Conservation (phyloP, 306 rosid species). For the Dryas drummondii region DNA sequence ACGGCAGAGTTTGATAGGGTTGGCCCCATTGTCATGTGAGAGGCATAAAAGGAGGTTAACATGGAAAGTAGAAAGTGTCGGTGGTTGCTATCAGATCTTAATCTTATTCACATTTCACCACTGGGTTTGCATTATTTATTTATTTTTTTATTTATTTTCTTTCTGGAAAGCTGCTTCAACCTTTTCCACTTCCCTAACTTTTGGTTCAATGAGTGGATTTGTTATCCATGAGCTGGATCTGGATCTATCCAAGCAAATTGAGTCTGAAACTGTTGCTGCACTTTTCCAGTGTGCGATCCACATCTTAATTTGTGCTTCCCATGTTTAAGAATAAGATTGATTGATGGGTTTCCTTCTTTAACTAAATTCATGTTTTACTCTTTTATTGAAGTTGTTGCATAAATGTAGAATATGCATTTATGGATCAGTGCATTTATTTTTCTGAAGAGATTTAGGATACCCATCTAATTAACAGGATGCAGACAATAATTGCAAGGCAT, state of each 20-base stretch:
- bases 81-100: conserved; percentile 44
- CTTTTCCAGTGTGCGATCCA: conserved; percentile 10
- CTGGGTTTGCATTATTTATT: conserved; percentile 22
- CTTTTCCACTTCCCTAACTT: neutral
- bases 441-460: neutral
- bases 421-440: neutral
- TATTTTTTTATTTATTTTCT: neutral
- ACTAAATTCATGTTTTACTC: conserved; percentile 1
- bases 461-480: neutral
- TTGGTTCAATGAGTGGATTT: neutral
- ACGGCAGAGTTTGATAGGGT: conserved; percentile 21
- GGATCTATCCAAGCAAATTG: conserved; percentile 27
- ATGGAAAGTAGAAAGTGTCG: conserved; percentile 50
- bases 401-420: neutral
- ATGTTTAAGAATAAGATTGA: neutral
- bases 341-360: neutral
- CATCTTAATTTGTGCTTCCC: neutral
- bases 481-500: neutral
- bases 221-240: conserved; percentile 36
- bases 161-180: neutral
- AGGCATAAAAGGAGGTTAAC: conserved; percentile 36
- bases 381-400: neutral
- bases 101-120: conserved; percentile 17
- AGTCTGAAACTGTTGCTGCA: conserved; percentile 17
- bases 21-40: conserved; percentile 64